These are phyloP conservation scores for Rosa chinensis DNA, from an alignment of 306 rosid species.

Conservation along the genomic window DNA sequence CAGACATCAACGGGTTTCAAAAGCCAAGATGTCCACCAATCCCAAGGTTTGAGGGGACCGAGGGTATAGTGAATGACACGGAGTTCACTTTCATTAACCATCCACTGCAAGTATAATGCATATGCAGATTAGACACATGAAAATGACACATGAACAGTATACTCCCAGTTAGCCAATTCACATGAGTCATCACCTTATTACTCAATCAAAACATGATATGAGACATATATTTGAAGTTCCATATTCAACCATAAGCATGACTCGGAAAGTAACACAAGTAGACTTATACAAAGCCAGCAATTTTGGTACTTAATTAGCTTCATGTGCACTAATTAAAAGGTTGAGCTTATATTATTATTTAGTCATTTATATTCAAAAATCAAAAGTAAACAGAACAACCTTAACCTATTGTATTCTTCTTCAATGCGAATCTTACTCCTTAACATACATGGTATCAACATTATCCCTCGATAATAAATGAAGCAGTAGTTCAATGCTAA, in stretches of 20 bases:
- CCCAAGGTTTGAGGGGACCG: slow-evolving; percentile 99
- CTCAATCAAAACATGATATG: not conserved
- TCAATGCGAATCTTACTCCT: not conserved
- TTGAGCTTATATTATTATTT: not conserved
- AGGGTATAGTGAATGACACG: slow-evolving; percentile 94
- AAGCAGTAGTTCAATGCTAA: not conserved
- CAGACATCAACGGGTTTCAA: slow-evolving; percentile 98
- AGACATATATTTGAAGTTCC: slow-evolving; percentile 1
- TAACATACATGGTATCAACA: not conserved
- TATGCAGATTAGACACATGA: slow-evolving; percentile 14
- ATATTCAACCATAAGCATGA: not conserved
- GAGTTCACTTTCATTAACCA: slow-evolving; percentile 91
- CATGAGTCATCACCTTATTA: not conserved
- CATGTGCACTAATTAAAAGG: not conserved
- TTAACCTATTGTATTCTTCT: not conserved
- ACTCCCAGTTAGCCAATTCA: not conserved
- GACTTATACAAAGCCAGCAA: not conserved
- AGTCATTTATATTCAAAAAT: not conserved
- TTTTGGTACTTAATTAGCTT: not conserved
- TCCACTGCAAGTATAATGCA: slow-evolving; percentile 66
- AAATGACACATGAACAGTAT: not conserved
- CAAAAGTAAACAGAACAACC: not conserved
- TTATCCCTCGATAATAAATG: not conserved
- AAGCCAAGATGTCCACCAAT: slow-evolving; percentile 99
- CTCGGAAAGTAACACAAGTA: not conserved